Conservation (phyloP, 2,329 filamentous ascomycete species). For the Myriosclerotinia scirpicola region DNA sequence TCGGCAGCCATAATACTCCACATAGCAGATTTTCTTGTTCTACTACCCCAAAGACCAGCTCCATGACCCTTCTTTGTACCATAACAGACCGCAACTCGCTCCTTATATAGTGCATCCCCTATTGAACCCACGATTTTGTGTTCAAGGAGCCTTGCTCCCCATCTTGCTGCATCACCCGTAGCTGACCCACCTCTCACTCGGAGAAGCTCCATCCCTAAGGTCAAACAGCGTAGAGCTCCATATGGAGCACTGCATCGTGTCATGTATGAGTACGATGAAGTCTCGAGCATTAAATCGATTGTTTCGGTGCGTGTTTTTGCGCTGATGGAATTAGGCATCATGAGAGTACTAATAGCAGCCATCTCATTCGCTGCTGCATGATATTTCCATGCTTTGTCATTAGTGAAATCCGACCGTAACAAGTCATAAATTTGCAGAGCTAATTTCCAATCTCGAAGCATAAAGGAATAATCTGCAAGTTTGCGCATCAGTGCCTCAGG, state of each 20-base stretch:
- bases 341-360: slow-evolving; percentile 79
- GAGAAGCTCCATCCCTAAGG: slow-evolving; percentile 77
- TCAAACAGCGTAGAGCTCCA: slow-evolving; percentile 74
- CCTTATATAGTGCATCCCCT: slow-evolving; percentile 79
- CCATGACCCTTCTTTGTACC: slow-evolving; percentile 68
- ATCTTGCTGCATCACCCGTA: slow-evolving; percentile 82
- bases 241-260: slow-evolving; percentile 79
- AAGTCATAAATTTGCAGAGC: slow-evolving; percentile 91
- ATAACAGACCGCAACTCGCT: slow-evolving; percentile 84
- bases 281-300: slow-evolving; percentile 84
- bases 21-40: slow-evolving; percentile 81
- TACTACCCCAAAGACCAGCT: slow-evolving; percentile 65
- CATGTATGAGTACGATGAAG: slow-evolving; percentile 87
- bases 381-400: slow-evolving; percentile 96
- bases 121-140: slow-evolving; percentile 70
- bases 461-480: slow-evolving; percentile 91
- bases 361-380: slow-evolving; percentile 95
- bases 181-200: slow-evolving; percentile 76
- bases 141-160: slow-evolving; percentile 79
- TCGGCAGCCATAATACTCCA: slow-evolving; percentile 86
- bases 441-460: slow-evolving; percentile 94
- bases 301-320: slow-evolving; percentile 78
- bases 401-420: slow-evolving; percentile 81
- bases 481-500: slow-evolving; percentile 92
- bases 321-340: slow-evolving; percentile 69